Conservation (phyloP, 148 eudicot genomes). For the Bassia scoparia region DNA sequence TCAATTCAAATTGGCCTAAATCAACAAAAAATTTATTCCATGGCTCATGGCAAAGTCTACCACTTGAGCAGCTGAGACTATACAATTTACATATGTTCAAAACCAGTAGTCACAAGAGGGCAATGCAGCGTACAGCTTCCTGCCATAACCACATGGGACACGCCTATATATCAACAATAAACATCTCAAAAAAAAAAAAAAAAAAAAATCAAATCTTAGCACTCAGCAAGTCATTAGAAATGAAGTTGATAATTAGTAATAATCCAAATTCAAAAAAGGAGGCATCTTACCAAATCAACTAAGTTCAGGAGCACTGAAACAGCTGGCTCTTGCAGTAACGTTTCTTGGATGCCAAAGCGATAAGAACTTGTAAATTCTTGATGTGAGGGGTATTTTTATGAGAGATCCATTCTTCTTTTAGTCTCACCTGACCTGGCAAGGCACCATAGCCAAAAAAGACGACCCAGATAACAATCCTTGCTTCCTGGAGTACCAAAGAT, state of each 20-base stretch:
- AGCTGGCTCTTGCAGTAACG: slow-evolving; percentile 89
- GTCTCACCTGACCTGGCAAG: slow-evolving; percentile 76
- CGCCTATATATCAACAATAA: too few relatives aligned
- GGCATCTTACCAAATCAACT: slow-evolving; percentile 57
- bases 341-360: slow-evolving; percentile 69
- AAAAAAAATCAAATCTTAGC: background rate
- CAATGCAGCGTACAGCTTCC: background rate
- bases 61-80: background rate
- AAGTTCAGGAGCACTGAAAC: slow-evolving; percentile 59
- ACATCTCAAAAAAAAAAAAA: too few relatives aligned
- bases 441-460: slow-evolving; percentile 93
- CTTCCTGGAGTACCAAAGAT: slow-evolving; percentile 56
- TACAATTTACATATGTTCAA: background rate
- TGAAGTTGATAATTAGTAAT: background rate
- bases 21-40: background rate
- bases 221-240: background rate
- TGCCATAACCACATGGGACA: background rate
- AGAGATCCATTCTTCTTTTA: slow-evolving; percentile 53
- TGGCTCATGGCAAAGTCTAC: background rate
- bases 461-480: slow-evolving; percentile 76
- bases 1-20: background rate
- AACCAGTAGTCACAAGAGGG: background rate
- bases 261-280: background rate
- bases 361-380: slow-evolving; percentile 55
- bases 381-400: slow-evolving; percentile 45